phyloP scores from a whole-genome alignment of 495 filamentous ascomycete species.

The Stereocaulon alpinum region DNA sequence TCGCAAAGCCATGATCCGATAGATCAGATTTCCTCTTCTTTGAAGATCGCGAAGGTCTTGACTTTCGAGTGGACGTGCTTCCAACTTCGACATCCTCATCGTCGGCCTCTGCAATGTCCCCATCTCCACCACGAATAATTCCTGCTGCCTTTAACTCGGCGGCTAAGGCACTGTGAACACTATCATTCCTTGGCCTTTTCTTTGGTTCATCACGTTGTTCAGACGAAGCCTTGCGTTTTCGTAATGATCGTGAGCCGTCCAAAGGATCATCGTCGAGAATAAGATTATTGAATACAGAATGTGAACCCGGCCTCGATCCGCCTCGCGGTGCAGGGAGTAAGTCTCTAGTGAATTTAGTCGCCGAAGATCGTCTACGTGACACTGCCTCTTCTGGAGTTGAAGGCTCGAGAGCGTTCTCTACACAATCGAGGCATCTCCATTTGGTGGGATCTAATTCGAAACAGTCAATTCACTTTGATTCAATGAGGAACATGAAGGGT shows the following conservation, averaged over 20 bases:
- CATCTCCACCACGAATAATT: constrained; percentile 5
- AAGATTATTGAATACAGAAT: constrained; percentile 71
- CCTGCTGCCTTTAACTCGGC: constrained; percentile 15
- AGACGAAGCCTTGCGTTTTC: constrained; percentile 70
- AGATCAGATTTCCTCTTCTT: constrained; percentile 27
- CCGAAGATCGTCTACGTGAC: constrained; percentile 33
- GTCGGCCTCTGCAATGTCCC: constrained; percentile 19
- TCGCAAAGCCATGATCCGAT: constrained; percentile 23
- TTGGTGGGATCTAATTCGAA: constrained; percentile 40
- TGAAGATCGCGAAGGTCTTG: constrained; percentile 26
- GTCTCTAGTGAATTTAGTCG: constrained; percentile 55
- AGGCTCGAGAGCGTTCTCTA: constrained; percentile 52
- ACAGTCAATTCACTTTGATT: neutral
- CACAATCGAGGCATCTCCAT: constrained; percentile 78
- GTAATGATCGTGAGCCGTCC: constrained; percentile 74
- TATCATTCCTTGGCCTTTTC: constrained; percentile 32
- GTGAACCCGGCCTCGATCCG: constrained; percentile 60
- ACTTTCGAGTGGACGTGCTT: constrained; percentile 17
- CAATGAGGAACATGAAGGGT: neutral
- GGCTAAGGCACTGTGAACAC: constrained; percentile 12
- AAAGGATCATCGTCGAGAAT: constrained; percentile 71
- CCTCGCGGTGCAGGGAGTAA: constrained; percentile 65
- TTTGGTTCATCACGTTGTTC: constrained; percentile 45
- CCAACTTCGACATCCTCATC: constrained; percentile 20
- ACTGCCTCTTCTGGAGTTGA: constrained; percentile 33